phyloP scores from a whole-genome alignment of 1,139 yeast species.

The Saccharomycopsis hybrid region DNA sequence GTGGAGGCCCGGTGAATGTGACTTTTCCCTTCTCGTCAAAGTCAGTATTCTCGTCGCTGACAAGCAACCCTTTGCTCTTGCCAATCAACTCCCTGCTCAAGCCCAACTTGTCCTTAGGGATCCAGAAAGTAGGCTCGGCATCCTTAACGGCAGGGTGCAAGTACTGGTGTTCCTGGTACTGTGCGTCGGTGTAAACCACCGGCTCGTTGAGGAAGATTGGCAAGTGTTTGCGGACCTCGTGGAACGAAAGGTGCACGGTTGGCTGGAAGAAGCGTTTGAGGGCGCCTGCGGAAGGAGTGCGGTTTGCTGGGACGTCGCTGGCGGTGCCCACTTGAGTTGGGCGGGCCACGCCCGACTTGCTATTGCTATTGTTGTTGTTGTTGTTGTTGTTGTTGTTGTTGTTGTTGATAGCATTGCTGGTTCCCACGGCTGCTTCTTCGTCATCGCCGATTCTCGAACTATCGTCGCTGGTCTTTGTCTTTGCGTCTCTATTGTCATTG shows the following conservation, averaged over 20 bases:
- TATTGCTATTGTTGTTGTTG: not conserved
- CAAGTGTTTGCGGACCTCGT: conserved; percentile 28
- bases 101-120: conserved; percentile 64
- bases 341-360: not conserved
- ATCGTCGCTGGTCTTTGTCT: not conserved
- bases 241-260: conserved; percentile 30
- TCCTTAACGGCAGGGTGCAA: conserved; percentile 59
- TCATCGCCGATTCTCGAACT: not conserved
- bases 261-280: conserved; percentile 32
- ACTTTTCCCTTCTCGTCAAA: conserved; percentile 51
- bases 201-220: conserved; percentile 33
- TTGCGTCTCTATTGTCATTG: conserved; percentile 19
- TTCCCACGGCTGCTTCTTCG: no score
- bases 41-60: conserved; percentile 50
- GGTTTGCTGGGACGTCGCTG: not conserved
- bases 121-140: conserved; percentile 63
- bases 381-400: not conserved
- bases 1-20: conserved; percentile 58
- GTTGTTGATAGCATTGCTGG: not conserved
- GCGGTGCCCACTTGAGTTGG: not conserved
- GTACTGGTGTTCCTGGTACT: conserved; percentile 42
- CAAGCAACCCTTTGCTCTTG: conserved; percentile 52
- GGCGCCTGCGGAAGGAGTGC: conserved; percentile 22
- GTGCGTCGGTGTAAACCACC: conserved; percentile 25
- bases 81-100: conserved; percentile 54